Base-by-base conservation (phyloP, 2,329 filamentous ascomycete genomes). In the Epicoccum sorghinum region DNA sequence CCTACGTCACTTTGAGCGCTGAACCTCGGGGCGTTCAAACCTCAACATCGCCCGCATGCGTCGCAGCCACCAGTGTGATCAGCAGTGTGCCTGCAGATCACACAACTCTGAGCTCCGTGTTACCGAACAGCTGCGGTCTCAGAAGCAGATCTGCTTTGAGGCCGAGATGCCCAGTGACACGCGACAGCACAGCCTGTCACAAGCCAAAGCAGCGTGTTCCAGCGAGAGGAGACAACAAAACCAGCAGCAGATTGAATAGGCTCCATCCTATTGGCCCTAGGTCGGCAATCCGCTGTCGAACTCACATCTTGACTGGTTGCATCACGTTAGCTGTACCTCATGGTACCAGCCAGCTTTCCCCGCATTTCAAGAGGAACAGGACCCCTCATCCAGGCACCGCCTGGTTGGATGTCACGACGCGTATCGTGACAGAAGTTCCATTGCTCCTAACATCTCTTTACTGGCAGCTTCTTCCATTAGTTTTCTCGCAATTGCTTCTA, bases 371-470 rank as follows among this genome's bases (percentile, higher is more conserved):
- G 30, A 48, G 57, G 55, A 57, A 42, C 54, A 42, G 44, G 54
- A 60, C 64, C 64, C 64, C 64, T 66, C 62, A 55, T 59, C 40
- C 52, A 63, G 62, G 58, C 52, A 58, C 57, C 52, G 54, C 59
- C 39, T 58, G 52, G 61, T 52, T 62, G 55, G 57, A 54, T 47
- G 49, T 47, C 52, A 50, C 48, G 42, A 57, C 53, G 47, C 55
- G 43, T 55, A 44, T 41, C 49, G 30, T 45, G 45, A 36, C 48
- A 29, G 42, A 33, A 24, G 18, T 47, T 52, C 41, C 50, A 39
- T 54, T 50, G 29, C 52, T 52, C 43, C 53, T 47, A 37, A 53
- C 47, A 52, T 52, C 48, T 59, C 58, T 54, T 57, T 49, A 47
- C 36, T 55, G 35, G 27, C 29, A 64, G 58, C 42, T 55, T 60